Percentiles rank a stretch among this genome's conserved stretches.
phyloP scores from a whole-genome alignment of 2,329 filamentous ascomycete genomes.

The Paraphaeosphaeria sporulosa region DNA sequence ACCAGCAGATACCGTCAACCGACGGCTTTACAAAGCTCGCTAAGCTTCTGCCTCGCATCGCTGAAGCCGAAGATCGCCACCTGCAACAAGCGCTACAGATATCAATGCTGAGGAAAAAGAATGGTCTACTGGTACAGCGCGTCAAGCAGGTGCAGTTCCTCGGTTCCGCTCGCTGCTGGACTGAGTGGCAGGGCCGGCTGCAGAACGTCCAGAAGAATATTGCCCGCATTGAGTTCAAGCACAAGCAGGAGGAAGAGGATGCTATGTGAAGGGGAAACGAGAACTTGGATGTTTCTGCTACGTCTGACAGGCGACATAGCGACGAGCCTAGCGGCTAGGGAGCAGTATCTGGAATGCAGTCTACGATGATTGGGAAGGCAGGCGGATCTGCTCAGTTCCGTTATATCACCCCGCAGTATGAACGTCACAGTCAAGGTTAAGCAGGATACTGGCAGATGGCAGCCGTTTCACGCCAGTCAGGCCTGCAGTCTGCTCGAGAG shows the following conservation, averaged over 20 bases:
- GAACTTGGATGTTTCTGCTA: neutral
- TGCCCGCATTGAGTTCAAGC: conserved; percentile 67
- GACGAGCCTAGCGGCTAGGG: neutral
- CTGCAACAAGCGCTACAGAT: conserved; percentile 68
- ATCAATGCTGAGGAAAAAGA: conserved; percentile 68
- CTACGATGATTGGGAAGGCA: conserved; percentile 1
- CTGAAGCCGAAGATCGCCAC: conserved; percentile 67
- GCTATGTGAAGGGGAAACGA: conserved; percentile 10
- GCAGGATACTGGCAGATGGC: conserved; percentile 5
- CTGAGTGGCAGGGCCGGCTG: conserved; percentile 73
- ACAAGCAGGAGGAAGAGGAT: conserved; percentile 60
- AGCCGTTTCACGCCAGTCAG: neutral
- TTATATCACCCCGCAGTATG: neutral
- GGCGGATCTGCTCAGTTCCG: neutral
- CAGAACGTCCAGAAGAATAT: conserved; percentile 71
- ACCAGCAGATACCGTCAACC: conserved; percentile 53
- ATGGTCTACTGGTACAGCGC: conserved; percentile 59
- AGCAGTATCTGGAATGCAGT: neutral
- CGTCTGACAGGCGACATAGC: neutral
- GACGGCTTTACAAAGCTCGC: conserved; percentile 62
- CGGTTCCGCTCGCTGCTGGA: conserved; percentile 71
- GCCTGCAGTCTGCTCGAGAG: neutral
- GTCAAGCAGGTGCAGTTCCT: conserved; percentile 81
- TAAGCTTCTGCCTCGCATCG: conserved; percentile 67
- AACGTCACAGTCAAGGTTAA: conserved; percentile 6